phyloP scores from a whole-genome alignment of 208 protist genomes.

The Trypanosoma scelopori region DNA sequence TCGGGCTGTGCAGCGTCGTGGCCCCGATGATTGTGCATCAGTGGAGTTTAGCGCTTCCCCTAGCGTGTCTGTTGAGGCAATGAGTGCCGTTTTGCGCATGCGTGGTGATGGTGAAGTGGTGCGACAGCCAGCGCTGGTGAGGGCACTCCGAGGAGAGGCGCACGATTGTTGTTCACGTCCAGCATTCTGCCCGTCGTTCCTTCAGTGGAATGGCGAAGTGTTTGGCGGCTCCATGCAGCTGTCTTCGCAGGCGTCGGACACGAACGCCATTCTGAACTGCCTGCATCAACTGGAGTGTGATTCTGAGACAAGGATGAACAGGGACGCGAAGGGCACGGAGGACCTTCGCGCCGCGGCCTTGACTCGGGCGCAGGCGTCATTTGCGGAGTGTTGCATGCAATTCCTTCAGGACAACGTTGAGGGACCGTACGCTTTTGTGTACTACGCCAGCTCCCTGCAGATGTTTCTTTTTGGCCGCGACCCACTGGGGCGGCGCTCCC shows the following conservation, averaged over 20 bases:
- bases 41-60: constrained; percentile 1
- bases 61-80: constrained; percentile 38
- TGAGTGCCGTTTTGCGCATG: constrained; percentile 64
- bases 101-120: constrained; percentile 47
- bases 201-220: constrained; percentile 89
- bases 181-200: constrained; percentile 35
- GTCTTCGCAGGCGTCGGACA: constrained; percentile 71
- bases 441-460: constrained; percentile 57
- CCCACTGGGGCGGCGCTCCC: constrained; percentile 81
- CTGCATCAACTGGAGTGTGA: constrained; percentile 62
- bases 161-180: not conserved
- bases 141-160: not conserved
- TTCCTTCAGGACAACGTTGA: constrained; percentile 74
- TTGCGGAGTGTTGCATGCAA: constrained; percentile 53
- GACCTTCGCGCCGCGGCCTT: constrained; percentile 8
- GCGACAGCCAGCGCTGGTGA: constrained; percentile 66
- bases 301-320: constrained; percentile 13
- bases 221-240: constrained; percentile 73
- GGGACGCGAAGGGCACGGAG: not conserved
- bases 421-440: constrained; percentile 87
- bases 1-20: constrained; percentile 16
- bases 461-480: constrained; percentile 88
- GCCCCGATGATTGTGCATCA: constrained; percentile 17
- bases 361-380: constrained; percentile 41
- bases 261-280: constrained; percentile 51